Conservation (phyloP, 2,329 filamentous ascomycete species). For the Neopestalotiopsis sp. region DNA sequence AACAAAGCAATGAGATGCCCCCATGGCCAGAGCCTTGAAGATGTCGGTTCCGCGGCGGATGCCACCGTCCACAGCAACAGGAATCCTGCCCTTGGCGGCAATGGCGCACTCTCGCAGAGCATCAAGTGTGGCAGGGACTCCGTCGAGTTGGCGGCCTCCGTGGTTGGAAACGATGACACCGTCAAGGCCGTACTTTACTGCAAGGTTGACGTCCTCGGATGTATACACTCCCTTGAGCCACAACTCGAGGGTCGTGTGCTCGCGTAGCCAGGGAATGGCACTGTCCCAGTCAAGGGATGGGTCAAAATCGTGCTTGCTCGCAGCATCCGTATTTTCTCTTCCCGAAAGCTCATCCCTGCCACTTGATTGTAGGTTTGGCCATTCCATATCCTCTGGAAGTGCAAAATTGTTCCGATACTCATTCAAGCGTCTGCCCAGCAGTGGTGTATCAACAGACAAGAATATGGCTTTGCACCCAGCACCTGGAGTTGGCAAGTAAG, state of each 20-base stretch:
- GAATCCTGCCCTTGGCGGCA: slow-evolving; percentile 48
- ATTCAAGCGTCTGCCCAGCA: slow-evolving; percentile 56
- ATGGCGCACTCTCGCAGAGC: slow-evolving; percentile 49
- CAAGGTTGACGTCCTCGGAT: slow-evolving; percentile 45
- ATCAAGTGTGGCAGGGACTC: slow-evolving; percentile 49
- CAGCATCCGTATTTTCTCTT: not conserved
- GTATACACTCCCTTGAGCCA: slow-evolving; percentile 48
- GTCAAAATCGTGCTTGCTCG: not conserved
- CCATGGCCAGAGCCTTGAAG: slow-evolving; percentile 57
- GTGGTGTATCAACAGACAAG: slow-evolving; percentile 58
- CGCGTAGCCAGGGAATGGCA: slow-evolving; percentile 52
- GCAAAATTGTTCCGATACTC: slow-evolving; percentile 58
- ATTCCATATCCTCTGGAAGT: slow-evolving; percentile 47
- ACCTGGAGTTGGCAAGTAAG: slow-evolving; percentile 26
- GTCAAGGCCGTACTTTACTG: slow-evolving; percentile 33
- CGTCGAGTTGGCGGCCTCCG: slow-evolving; percentile 52
- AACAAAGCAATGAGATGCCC: slow-evolving; percentile 52
- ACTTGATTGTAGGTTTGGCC: slow-evolving; percentile 42
- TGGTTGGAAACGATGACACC: slow-evolving; percentile 50
- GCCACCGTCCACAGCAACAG: slow-evolving; percentile 53
- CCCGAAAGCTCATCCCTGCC: not conserved
- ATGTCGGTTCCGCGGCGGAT: slow-evolving; percentile 54
- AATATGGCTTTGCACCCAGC: slow-evolving; percentile 59
- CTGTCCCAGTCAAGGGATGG: slow-evolving; percentile 44
- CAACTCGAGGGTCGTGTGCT: slow-evolving; percentile 51